phyloP scores from a whole-genome alignment of 371 early-diverging fungal species.

The Rhizopus arrhizus region DNA sequence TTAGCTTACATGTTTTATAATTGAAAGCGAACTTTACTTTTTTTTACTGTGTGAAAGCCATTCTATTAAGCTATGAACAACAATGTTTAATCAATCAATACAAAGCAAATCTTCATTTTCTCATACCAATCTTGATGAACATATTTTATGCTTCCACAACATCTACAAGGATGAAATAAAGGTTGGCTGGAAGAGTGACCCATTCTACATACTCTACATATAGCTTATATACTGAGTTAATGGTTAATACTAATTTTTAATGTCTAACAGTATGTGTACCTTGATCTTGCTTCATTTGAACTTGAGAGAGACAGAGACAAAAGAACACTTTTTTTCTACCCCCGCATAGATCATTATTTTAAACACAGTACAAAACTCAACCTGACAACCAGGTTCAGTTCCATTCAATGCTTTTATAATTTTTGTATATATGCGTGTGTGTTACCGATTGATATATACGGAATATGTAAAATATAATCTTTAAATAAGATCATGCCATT shows the following conservation, averaged over 20 bases:
- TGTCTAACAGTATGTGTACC: too few species aligned
- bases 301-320: too few species aligned
- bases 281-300: too few species aligned
- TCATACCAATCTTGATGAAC: conserved; percentile 84
- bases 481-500: too few species aligned
- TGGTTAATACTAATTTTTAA: not conserved
- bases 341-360: too few species aligned
- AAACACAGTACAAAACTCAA: too few species aligned
- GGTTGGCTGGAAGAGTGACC: conserved; percentile 78
- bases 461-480: too few species aligned
- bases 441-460: too few species aligned
- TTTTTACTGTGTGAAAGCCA: conserved; percentile 85
- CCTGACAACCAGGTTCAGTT: too few species aligned
- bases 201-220: conserved; percentile 89
- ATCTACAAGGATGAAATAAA: conserved; percentile 88
- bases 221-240: conserved; percentile 36
- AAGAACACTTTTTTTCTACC: too few species aligned
- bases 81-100: not conserved
- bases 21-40: conserved; percentile 35
- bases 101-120: conserved; percentile 9
- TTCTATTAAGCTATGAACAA: conserved; percentile 64
- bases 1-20: not conserved
- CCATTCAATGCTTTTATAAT: too few species aligned
- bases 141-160: conserved; percentile 88
- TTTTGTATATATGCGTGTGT: too few species aligned